Base-by-base conservation (phyloP, 129 eudicot genomes). In the Silybum marianum region DNA sequence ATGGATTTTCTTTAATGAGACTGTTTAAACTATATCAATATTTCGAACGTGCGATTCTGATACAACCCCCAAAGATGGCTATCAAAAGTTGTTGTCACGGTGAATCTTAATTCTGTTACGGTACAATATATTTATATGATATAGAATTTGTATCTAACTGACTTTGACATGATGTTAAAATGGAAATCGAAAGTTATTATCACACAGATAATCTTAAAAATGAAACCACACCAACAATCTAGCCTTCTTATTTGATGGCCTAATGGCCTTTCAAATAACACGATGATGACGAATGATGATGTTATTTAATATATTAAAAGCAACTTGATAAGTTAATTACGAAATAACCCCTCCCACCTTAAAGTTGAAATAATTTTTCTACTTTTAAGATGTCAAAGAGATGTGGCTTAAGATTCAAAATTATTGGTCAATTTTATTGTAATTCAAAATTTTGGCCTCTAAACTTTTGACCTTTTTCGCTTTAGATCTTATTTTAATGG, bases 361-460 rank as follows among this genome's bases (percentile, higher is more conserved):
- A 16, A 16, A 54, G 5, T 46, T 11, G 14, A 46, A 28, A 32
- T 32, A 6, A 3, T 14, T 48, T 42, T 48, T 58, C 9, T 58
- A 58, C 66, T 58, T 58, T n/a, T 58, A 58, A 58, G 66, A 58
- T 58, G 66, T 58, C 66, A 58, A 58, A n/a, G 66, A n/a, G 23
- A 18, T 18, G 3, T 58, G 66, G 66, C 66, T 58, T 18, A 58
- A 14, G 66, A 58, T 58, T 58, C 66, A 58, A 58, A 58, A 58
- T 6, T 10, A 4, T 58, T 18, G 23, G 66, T 58, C 66, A 58
- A 18, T 58, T 18, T 18, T 14, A 18, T 58, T n/a, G 23, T 7
- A n/a, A 58, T 58, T n/a, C 66, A 58, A 58, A 0, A 1, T n/a
- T 58, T 6, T 58, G 66, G 66, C 66, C 66, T 54, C 22, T 58